Percentiles rank a stretch among this genome's conserved stretches.
Conservation (phyloP, 257 asterid genomes). For the Penstemon newberryi region DNA sequence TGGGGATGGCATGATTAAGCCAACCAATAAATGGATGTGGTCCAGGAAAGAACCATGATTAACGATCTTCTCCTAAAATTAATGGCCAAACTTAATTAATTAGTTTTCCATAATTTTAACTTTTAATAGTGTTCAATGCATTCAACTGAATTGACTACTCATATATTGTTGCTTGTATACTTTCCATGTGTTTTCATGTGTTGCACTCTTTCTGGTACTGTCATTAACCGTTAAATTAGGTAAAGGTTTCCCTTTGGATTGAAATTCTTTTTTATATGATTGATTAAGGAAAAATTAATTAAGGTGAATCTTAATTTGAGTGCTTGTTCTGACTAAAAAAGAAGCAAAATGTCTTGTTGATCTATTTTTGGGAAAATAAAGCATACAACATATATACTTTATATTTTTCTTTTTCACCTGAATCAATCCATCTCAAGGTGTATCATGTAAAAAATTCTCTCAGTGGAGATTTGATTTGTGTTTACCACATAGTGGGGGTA, state of each 20-base stretch:
- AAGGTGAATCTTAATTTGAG: constrained; percentile 8
- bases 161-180: constrained; percentile 27
- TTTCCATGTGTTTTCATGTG: constrained; percentile 43
- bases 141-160: constrained; percentile 32
- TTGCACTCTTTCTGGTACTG: constrained; percentile 21
- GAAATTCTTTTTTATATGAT: constrained; percentile 5
- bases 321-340: constrained; percentile 22
- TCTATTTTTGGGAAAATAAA: neutral
- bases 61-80: constrained; percentile 37
- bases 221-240: constrained; percentile 41
- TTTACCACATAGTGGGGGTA: no score
- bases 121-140: constrained; percentile 24
- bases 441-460: no score
- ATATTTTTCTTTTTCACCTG: no score
- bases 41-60: constrained; percentile 46
- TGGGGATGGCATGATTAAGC: constrained; percentile 71
- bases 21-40: constrained; percentile 66
- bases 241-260: constrained; percentile 9
- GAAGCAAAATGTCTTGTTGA: constrained; percentile 24
- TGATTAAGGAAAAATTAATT: constrained; percentile 8
- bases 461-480: no score
- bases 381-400: no score
- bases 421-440: no score
- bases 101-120: no score
- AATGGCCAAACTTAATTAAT: constrained; percentile 27